phyloP scores from a whole-genome alignment of 805 yeast genomes.

The Myxozyma lipomycoides region DNA sequence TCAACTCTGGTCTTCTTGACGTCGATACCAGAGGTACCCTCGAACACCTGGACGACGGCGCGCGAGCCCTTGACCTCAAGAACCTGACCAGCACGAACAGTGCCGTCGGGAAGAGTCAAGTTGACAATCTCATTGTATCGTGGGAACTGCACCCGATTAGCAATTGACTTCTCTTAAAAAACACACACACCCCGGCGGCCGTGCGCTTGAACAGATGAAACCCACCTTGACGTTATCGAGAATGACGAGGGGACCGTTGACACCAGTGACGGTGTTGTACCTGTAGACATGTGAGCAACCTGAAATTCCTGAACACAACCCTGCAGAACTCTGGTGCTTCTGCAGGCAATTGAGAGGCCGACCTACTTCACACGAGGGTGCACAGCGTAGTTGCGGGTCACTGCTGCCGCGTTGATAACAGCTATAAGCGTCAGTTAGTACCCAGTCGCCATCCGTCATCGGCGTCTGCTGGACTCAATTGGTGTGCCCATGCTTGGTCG shows the following conservation, averaged over 20 bases:
- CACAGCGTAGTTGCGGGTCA: conserved; percentile 30
- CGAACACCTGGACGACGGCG: conserved; percentile 98
- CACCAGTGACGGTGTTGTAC: conserved; percentile 97
- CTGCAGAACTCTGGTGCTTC: too few species aligned
- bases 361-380: conserved; percentile 32
- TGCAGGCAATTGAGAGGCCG: not conserved
- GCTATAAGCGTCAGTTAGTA: too few species aligned
- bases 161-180: not conserved
- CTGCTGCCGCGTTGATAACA: conserved; percentile 31
- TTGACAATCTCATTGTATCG: conserved; percentile 95
- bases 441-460: too few species aligned
- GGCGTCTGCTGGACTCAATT: too few species aligned
- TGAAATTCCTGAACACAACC: not conserved
- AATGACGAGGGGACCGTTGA: conserved; percentile 96
- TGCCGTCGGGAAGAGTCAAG: conserved; percentile 93
- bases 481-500: too few species aligned
- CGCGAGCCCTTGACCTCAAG: conserved; percentile 95
- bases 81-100: conserved; percentile 94
- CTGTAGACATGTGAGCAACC: conserved; percentile 37
- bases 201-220: not conserved
- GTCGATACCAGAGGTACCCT: conserved; percentile 98
- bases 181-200: not conserved
- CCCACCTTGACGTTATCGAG: conserved; percentile 65
- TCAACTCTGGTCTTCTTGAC: conserved; percentile 96
- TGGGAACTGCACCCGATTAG: conserved; percentile 47